Conservation (phyloP, 192 early-diverging fungal species). For the Powellomyces hirtus region DNA sequence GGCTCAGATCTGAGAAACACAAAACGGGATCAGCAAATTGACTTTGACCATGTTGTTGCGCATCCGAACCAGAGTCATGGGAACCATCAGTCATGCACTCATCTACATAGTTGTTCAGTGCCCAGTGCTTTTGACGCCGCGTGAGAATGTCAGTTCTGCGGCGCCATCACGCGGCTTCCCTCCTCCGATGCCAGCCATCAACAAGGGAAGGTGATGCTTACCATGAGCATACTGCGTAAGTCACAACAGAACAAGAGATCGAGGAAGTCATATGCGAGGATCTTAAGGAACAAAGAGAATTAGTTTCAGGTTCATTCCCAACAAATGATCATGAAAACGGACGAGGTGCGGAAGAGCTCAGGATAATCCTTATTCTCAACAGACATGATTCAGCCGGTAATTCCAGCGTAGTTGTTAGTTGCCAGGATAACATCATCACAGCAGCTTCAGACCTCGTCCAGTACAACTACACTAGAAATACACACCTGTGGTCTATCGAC, state of each 20-base stretch:
- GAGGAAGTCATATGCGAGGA: neutral
- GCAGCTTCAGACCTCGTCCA: too few relatives aligned
- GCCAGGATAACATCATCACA: constrained; percentile 21
- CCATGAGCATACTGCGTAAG: too few relatives aligned
- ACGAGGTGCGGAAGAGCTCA: constrained; percentile 12
- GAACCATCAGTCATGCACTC: constrained; percentile 4
- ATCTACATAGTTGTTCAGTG: constrained; percentile 24
- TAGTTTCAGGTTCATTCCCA: neutral
- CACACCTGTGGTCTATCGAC: too few relatives aligned
- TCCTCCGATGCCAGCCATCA: too few relatives aligned
- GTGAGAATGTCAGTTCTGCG: constrained; percentile 27
- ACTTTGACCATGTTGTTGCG: too few relatives aligned
- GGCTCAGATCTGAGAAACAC: too few relatives aligned
- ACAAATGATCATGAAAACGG: neutral
- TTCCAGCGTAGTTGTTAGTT: constrained; percentile 24
- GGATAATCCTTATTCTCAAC: constrained; percentile 25
- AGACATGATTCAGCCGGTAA: constrained; percentile 31
- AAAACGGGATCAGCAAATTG: too few relatives aligned
- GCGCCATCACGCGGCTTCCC: constrained; percentile 13
- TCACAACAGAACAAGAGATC: too few relatives aligned
- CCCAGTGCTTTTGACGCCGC: constrained; percentile 29
- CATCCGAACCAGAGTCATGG: too few relatives aligned
- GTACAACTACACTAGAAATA: too few relatives aligned
- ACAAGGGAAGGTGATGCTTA: too few relatives aligned
- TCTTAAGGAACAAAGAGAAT: neutral